Base-by-base conservation (phyloP, 192 early-diverging fungal species). In the Coemansia aciculifera region DNA sequence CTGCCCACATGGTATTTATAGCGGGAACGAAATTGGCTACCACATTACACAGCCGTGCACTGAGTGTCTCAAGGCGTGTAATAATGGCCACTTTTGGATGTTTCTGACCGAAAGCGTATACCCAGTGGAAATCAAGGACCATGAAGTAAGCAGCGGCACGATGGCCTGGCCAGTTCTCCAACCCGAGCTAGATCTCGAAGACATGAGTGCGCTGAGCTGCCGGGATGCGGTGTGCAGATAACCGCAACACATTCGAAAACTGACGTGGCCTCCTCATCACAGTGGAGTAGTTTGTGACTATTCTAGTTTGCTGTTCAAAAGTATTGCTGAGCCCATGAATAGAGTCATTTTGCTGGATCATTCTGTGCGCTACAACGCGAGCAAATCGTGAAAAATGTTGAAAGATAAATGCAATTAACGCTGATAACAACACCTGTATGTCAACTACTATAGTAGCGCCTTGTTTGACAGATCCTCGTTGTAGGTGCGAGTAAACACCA, bases 21-120 rank as follows among this genome's bases (percentile, higher is more conserved):
- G 90, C 56, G 92, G 92, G 21, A 93, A 92, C 62, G 85, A 86
- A 19, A 74, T 93, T 62, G 92, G 90, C 15, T 93, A 93, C 66
- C 90, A 93, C 69, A 90, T 93, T 34, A 92, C 91, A 1, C 87
- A 90, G 68, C 92, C 95, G 31, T 98, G 96, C 71, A 79, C 89
- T 38, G 81, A 85, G 12, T 98, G 96, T 67, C 83, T 98, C 43
- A 90, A 93, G 46, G 88, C 94, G 24, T 93, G 92, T 72, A 95
- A 98, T 83, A 98, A 98, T 73, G 96, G 96, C 0, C 95, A 98
- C 72, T 95, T 94, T 78, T 97, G 94, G 94, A 98, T 97, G 95
- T 97, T 97, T 74, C 86, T 90, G 40, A 90, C 88, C 0, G 89
- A 94, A 43, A 86, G 84, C 12, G 93, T 95, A 13, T 78, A 83